Evolutionary conservation across 148 eudicot species (phyloP).

Genomic region (Rheum nobile): DNA sequence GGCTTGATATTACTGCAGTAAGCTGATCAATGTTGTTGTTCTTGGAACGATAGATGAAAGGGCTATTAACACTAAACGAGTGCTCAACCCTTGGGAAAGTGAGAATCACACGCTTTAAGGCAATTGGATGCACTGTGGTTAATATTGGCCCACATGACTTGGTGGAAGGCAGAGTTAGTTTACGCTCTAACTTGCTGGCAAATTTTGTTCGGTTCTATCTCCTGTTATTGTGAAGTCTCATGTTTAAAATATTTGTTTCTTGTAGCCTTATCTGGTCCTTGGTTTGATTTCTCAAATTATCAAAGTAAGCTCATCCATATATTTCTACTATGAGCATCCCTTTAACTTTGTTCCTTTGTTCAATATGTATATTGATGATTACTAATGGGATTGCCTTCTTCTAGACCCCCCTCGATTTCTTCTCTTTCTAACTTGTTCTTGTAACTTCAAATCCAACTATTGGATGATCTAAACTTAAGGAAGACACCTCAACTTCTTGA

Average conservation of each 20-base stretch:
- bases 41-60: conserved; percentile 89
- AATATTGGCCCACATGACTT: conserved; percentile 95
- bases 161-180: conserved; percentile 94
- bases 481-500: conserved; percentile 11
- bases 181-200: neutral
- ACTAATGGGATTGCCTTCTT: neutral
- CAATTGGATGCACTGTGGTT: conserved; percentile 97
- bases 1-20: conserved; percentile 43
- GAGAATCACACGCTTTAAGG: conserved; percentile 94
- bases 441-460: conserved; percentile 5
- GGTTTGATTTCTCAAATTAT: conserved; percentile 9
- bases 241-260: neutral
- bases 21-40: conserved; percentile 92
- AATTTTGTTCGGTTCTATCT: neutral
- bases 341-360: neutral
- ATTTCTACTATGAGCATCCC: neutral
- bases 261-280: conserved; percentile 8
- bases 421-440: neutral
- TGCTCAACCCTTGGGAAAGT: conserved; percentile 94
- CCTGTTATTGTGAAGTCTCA: neutral
- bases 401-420: neutral
- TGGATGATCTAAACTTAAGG: conserved; percentile 9
- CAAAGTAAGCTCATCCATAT: neutral
- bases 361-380: neutral
- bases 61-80: conserved; percentile 78